Evolutionary conservation across 306 rosid species (phyloP).

Genomic region (Ochetophila trinervis): DNA sequence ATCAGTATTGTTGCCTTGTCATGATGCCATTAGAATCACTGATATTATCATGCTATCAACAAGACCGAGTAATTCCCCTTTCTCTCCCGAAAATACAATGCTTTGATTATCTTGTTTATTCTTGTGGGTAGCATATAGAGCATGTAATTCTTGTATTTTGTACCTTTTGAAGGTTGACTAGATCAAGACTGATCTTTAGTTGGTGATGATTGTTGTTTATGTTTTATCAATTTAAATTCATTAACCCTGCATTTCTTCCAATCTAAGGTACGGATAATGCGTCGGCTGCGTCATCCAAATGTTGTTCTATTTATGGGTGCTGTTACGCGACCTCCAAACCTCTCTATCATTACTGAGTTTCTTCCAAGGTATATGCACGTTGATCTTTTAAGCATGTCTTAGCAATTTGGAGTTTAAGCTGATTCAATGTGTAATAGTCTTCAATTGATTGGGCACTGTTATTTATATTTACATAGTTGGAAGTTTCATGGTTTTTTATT

Average conservation of each 20-base stretch:
- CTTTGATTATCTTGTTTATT: too few relatives aligned
- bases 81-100: too few relatives aligned
- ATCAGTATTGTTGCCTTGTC: too few relatives aligned
- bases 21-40: too few relatives aligned
- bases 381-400: background rate
- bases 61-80: too few relatives aligned
- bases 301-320: slow-evolving; percentile 99
- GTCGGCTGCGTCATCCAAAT: slow-evolving; percentile 94
- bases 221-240: background rate
- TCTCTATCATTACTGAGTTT: slow-evolving; percentile 92
- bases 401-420: background rate
- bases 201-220: background rate
- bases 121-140: too few relatives aligned
- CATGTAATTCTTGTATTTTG: too few relatives aligned
- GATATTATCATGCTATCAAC: too few relatives aligned
- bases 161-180: background rate
- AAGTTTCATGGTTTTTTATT: background rate
- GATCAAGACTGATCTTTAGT: too few relatives aligned
- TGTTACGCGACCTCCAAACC: slow-evolving; percentile 95
- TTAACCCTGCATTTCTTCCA: slow-evolving; percentile 20
- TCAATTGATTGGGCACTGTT: background rate
- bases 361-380: slow-evolving; percentile 72
- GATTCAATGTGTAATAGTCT: background rate
- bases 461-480: background rate
- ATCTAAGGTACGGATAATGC: slow-evolving; percentile 92